Evolutionary conservation across 1,284 basidiomycete genomes (phyloP), one percentile per base, ranked within the genome.

Genomic region (Mycocalia duriaeana): DNA sequence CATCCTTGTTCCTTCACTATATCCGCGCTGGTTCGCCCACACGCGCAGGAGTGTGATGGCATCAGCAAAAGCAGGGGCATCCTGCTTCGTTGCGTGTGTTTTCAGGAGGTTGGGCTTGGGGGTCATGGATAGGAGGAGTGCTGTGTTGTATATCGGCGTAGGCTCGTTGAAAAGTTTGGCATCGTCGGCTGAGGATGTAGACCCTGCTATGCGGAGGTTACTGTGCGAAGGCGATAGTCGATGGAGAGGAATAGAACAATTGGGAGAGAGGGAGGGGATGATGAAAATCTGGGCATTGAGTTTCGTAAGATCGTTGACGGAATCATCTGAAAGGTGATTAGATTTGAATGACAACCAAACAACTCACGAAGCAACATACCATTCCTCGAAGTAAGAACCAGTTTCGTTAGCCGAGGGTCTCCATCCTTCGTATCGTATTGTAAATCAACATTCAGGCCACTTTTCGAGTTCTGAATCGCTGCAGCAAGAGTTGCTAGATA

Each of bases 1-100:
- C 48, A 79, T 60, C 35, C 68, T 61, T 31, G 66, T 56, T 4
- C 81, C 77, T 43, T 71, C 71, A 2, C 79, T 75, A 53, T 91
- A 91, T 0, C 91, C 92, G 18, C 94, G 78, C 61, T 94, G 89
- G 46, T 86, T 85, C 1, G 91, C 89, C 95, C 94, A 97, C 16
- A 95, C 80, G 18, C 91, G 80, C 46, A 97, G 79, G 8, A 97
- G 71, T 1, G 86, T 73, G 16, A 92, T 68, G 5, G 91, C 91
- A 50, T 94, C 89, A 2, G 70, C 65, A 59, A 91, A 92, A 0
- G 82, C 77, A 0, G 85, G 75, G 4, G 80, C 73, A 11, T 74
- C 67, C 51, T 85, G 73, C 40, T 85, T 76, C 14, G 90, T 67
- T 0, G 72, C 63, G 63, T 95, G 83, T 8, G 85, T 73, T 22